A percentile compares a stretch with the other conserved stretches of the same genome.
Evolutionary conservation across 495 filamentous ascomycete species (phyloP).

Genomic region (Apodospora peruviana): DNA sequence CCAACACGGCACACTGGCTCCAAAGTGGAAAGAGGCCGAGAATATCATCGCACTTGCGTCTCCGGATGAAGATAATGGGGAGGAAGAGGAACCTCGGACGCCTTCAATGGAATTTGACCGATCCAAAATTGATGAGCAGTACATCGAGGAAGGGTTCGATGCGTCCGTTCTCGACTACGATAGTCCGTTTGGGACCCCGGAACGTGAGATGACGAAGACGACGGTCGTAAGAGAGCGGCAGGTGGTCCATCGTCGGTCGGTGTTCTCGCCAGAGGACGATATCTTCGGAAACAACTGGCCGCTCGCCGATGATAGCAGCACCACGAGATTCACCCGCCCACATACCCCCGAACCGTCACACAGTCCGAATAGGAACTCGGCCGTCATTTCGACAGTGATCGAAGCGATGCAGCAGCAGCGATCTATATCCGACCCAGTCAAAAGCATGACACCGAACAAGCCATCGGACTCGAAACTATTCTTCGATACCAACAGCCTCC

Average conservation of each 20-base stretch:
- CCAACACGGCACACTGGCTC: slow-evolving; percentile 53
- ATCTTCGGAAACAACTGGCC: slow-evolving; percentile 53
- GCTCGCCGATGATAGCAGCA: slow-evolving; percentile 23
- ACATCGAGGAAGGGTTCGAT: slow-evolving; percentile 54
- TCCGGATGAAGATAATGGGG: slow-evolving; percentile 63
- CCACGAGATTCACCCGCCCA: slow-evolving; percentile 23
- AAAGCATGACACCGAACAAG: slow-evolving; percentile 28
- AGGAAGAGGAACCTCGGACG: slow-evolving; percentile 23
- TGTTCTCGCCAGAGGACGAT: slow-evolving; percentile 59
- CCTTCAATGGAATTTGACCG: slow-evolving; percentile 25
- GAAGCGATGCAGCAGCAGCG: slow-evolving; percentile 72
- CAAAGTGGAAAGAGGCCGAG: slow-evolving; percentile 81
- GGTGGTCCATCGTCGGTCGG: slow-evolving; percentile 43
- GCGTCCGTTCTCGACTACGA: slow-evolving; percentile 29
- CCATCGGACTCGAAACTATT: slow-evolving; percentile 69
- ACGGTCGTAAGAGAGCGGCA: slow-evolving; percentile 38
- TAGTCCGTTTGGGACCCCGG: slow-evolving; percentile 29
- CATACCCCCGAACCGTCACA: slow-evolving; percentile 31
- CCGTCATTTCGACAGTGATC: slow-evolving; percentile 67
- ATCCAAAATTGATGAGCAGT: slow-evolving; percentile 41
- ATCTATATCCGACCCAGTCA: slow-evolving; percentile 38
- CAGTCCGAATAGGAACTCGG: slow-evolving; percentile 39
- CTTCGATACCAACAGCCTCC: slow-evolving; percentile 86
- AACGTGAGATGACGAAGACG: slow-evolving; percentile 34
- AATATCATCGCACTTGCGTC: slow-evolving; percentile 82